These are phyloP conservation scores for Ophiostoma perfectum DNA, from an alignment of 2,329 filamentous ascomycete genomes.

Conservation along the genomic window DNA sequence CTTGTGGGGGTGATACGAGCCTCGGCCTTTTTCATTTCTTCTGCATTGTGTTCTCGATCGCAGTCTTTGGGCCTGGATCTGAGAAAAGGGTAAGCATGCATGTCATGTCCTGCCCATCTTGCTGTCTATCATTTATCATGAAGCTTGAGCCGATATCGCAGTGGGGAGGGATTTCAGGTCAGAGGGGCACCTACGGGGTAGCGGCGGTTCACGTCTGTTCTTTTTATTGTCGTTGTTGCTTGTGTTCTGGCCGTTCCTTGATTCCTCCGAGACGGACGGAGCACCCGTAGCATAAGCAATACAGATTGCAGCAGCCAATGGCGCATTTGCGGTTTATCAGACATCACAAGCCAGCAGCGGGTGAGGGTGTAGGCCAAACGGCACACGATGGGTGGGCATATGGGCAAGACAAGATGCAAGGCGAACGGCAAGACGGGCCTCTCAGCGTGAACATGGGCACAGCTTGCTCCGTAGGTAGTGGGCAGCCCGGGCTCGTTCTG, in stretches of 20 bases:
- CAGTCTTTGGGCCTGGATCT: background rate
- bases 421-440: background rate
- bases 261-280: conserved; percentile 1
- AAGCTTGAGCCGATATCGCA: background rate
- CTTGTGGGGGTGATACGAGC: background rate
- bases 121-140: background rate
- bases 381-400: background rate
- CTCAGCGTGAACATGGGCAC: background rate
- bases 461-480: background rate
- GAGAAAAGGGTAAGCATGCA: background rate
- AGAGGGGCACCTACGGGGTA: background rate
- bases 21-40: background rate
- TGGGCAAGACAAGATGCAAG: background rate
- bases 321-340: conserved; percentile 23
- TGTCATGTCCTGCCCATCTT: background rate
- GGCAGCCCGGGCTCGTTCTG: background rate
- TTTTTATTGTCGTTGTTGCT: background rate
- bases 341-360: background rate
- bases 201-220: background rate
- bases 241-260: background rate
- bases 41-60: background rate
- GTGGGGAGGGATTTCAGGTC: background rate
- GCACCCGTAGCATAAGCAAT: background rate
- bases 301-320: conserved; percentile 20
- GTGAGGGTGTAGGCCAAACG: background rate